Conservation (phyloP, 2,329 filamentous ascomycete genomes). For the Tolypocladium album region DNA sequence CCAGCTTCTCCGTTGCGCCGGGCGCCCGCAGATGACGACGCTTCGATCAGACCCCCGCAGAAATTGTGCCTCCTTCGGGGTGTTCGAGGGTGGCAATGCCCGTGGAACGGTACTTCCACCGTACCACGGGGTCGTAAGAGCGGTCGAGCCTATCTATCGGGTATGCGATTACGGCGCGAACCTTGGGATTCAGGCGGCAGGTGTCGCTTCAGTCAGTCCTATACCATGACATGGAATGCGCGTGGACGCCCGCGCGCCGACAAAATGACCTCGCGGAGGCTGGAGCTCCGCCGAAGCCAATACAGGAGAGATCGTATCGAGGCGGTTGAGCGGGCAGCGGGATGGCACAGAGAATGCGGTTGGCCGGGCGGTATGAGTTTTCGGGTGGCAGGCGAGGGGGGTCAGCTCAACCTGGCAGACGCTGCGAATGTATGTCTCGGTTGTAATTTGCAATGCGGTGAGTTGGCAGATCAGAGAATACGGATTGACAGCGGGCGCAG, state of each 20-base stretch:
- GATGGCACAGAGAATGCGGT: constrained; percentile 10
- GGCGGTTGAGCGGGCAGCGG: background rate
- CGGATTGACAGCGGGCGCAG: constrained; percentile 10
- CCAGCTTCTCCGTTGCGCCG: constrained; percentile 1
- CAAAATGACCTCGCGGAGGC: constrained; percentile 1
- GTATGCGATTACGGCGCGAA: constrained; percentile 12
- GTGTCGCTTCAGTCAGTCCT: constrained; percentile 20
- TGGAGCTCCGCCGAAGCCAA: background rate
- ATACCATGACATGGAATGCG: constrained; percentile 26
- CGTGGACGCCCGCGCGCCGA: constrained; percentile 20
- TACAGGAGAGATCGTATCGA: background rate
- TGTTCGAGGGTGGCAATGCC: constrained; percentile 10
- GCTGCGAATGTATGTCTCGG: constrained; percentile 18
- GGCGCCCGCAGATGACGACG: constrained; percentile 10
- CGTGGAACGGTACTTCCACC: constrained; percentile 30
- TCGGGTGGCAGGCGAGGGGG: background rate
- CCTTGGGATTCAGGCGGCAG: constrained; percentile 16
- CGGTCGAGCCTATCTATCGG: constrained; percentile 17
- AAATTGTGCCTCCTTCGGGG: constrained; percentile 6
- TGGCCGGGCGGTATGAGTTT: constrained; percentile 1
- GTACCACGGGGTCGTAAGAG: constrained; percentile 21
- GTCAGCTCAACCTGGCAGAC: background rate
- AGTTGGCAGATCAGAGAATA: constrained; percentile 3
- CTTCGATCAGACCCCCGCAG: constrained; percentile 11
- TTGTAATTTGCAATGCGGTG: constrained; percentile 10